A percentile compares a stretch with the other conserved stretches of the same genome.
Evolutionary conservation across 805 yeast species (phyloP).

Genomic region (Zygosaccharomyces lentus): DNA sequence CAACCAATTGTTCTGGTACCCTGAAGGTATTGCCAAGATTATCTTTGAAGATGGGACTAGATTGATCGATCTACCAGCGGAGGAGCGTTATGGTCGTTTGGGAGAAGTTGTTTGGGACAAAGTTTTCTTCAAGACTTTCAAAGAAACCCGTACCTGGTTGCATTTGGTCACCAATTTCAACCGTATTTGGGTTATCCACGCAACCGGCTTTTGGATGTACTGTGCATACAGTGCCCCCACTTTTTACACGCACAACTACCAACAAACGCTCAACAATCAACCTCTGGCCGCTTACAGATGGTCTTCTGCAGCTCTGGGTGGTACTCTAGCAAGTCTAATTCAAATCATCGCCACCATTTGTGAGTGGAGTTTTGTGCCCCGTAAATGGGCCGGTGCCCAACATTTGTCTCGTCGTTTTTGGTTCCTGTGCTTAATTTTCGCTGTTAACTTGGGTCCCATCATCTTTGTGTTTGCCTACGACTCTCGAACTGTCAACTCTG

Average conservation of each 20-base stretch:
- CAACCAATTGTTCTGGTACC: constrained; percentile 98
- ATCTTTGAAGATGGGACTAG: constrained; percentile 88
- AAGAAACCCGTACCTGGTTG: constrained; percentile 96
- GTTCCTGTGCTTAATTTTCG: constrained; percentile 63
- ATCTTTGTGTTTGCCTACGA: constrained; percentile 82
- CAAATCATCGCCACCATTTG: constrained; percentile 83
- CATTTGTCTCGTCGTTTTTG: constrained; percentile 83
- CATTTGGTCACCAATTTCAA: constrained; percentile 92
- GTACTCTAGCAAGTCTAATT: constrained; percentile 74
- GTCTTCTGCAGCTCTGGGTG: constrained; percentile 92
- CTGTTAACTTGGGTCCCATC: constrained; percentile 76
- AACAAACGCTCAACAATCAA: constrained; percentile 74
- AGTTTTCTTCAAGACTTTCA: constrained; percentile 93
- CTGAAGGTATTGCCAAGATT: constrained; percentile 95
- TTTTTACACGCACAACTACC: constrained; percentile 80
- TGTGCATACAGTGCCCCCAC: constrained; percentile 89
- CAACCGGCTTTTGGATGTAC: constrained; percentile 90
- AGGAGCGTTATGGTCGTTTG: constrained; percentile 81
- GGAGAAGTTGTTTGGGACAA: constrained; percentile 91
- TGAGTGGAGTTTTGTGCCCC: constrained; percentile 96
- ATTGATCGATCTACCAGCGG: constrained; percentile 81
- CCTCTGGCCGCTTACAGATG: constrained; percentile 90
- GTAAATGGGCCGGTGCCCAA: constrained; percentile 99
- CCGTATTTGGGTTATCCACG: constrained; percentile 97
- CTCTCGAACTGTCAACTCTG: constrained; percentile 60